Evolutionary conservation across 192 early-diverging fungal species (phyloP).

Genomic region (Coemansia sp.): DNA sequence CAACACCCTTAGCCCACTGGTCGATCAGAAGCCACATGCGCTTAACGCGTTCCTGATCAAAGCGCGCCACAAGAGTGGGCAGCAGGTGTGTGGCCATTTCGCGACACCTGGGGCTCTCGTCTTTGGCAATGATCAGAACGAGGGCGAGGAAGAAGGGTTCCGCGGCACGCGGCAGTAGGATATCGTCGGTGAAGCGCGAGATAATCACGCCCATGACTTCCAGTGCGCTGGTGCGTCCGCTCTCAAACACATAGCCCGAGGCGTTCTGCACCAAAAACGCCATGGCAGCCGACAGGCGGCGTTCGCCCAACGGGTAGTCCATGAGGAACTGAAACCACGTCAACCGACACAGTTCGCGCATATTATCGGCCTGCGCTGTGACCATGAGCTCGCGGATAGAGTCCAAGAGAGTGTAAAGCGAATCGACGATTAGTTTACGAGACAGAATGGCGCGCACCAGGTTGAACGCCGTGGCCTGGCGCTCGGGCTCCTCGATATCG

Average conservation of each 20-base stretch:
- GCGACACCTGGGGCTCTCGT: slow-evolving; percentile 89
- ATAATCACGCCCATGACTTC: slow-evolving; percentile 81
- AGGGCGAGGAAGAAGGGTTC: slow-evolving; percentile 86
- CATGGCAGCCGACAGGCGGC: slow-evolving; percentile 79
- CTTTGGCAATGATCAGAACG: slow-evolving; percentile 82
- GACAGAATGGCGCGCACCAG: slow-evolving; percentile 85
- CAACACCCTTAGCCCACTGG: slow-evolving; percentile 67
- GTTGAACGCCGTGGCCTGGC: slow-evolving; percentile 78
- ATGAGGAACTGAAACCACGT: slow-evolving; percentile 88
- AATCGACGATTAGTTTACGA: slow-evolving; percentile 79
- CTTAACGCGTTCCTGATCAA: slow-evolving; percentile 58
- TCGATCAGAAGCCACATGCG: slow-evolving; percentile 68
- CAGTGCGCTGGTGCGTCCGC: slow-evolving; percentile 87
- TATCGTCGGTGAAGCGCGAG: slow-evolving; percentile 72
- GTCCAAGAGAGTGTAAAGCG: slow-evolving; percentile 94
- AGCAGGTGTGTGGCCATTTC: slow-evolving; percentile 81
- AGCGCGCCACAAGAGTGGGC: slow-evolving; percentile 61
- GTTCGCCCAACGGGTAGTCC: slow-evolving; percentile 90
- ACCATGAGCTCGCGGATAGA: slow-evolving; percentile 80
- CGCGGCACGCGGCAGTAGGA: slow-evolving; percentile 66
- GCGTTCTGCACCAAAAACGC: slow-evolving; percentile 88
- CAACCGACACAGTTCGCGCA: slow-evolving; percentile 80
- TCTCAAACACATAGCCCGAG: slow-evolving; percentile 81
- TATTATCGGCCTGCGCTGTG: slow-evolving; percentile 72
- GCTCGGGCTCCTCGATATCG: slow-evolving; percentile 86